Base-by-base conservation (phyloP, 163 green algal species). In the Chlorella variabilis region DNA sequence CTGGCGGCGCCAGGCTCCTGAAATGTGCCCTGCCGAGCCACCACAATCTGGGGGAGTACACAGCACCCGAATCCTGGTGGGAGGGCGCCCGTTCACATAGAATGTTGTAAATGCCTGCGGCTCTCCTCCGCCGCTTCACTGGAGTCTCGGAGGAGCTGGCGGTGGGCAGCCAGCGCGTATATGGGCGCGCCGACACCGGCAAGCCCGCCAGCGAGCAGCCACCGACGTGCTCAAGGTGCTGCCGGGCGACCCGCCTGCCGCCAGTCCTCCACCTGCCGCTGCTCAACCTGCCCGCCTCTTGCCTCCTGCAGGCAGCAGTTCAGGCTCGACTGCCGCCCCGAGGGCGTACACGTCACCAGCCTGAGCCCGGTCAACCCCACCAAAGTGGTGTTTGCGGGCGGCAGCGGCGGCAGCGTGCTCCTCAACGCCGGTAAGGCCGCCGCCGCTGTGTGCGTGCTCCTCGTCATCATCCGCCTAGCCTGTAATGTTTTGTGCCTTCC, bases 251-350 rank as follows among this genome's bases (percentile, higher is more conserved):
- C 45, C 45, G 23, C 18, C 29, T 38, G 27, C 59, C 59, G 59
- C 29, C 59, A 11, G 3, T 38, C 20, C 59, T 18, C 3, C 59
- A 18, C 7, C n/a, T 63, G 54, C 23, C 54, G 23, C 54, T 15
- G 54, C 54, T 63, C 18, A 29, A 9, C 59, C 3, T 21, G 7
- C 59, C 5, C 6, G 7, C 27, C 23, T 54, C 20, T 34, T 54
- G 36, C 25, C 23, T 34, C 45, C 3, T 33, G 75, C 75, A 71
- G 75, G 75, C 59, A 81, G 59, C 75, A 81, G 59, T 81, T 81
- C 59, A 31, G 41, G 41, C 39, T 81, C 6, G 59, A 45, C 6
- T 54, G 49, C 51, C n/a, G 2, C 27, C 9, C 27, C 7, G 42
- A 51, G 0, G 75, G 74, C 18, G 59, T 81, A n/a, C n/a, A 7